Base-by-base conservation (phyloP, 164 flowering plant species). In the Pachysandra terminalis region DNA sequence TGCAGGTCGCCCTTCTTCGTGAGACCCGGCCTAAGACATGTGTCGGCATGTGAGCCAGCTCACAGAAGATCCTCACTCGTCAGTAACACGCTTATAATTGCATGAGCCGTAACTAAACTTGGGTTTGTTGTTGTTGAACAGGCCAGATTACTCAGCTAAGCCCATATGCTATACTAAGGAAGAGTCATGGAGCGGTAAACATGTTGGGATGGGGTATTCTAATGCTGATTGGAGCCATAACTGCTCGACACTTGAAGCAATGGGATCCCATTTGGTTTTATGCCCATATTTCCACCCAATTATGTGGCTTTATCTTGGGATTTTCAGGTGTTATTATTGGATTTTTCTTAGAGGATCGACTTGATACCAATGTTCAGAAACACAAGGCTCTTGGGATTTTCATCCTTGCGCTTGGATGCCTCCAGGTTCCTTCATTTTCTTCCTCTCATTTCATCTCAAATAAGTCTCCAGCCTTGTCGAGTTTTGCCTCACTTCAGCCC, bases 261-360 rank as follows among this genome's bases (percentile, higher is more conserved):
- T 82, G 76, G 78, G 96, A 86, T 41, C 96, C 93, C 2, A 17
- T 79, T 9, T 90, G 96, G 96, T 90, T 86, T 45, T 87, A 90
- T 62, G 45, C 79, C 23, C 96, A 90, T 56, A 32, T 55, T 23
- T 27, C 55, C 13, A 71, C 87, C 61, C 96, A 90, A 28, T 60
- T 72, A 19, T 0, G 64, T 7, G 96, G 76, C 0, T 87, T 89
- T 26, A n/a, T 66, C 1, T 45, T 83, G 1, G 96, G 91, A 51
- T 9, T 82, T 15, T 32, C 62, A 0, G 96, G 88, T 19, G 41
- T 87, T 0, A 74, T 86, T 0, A 19, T 59, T 0, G 96, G 96
- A 28, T 67, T 87, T 23, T 77, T 81, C 13, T 56, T 87, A 22
- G 74, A 87, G 4, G 24, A 81, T 60, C 80, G 68, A 48, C 73